Conservation (phyloP, 2,329 filamentous ascomycete species). For the Corniculantispora saksenae region DNA sequence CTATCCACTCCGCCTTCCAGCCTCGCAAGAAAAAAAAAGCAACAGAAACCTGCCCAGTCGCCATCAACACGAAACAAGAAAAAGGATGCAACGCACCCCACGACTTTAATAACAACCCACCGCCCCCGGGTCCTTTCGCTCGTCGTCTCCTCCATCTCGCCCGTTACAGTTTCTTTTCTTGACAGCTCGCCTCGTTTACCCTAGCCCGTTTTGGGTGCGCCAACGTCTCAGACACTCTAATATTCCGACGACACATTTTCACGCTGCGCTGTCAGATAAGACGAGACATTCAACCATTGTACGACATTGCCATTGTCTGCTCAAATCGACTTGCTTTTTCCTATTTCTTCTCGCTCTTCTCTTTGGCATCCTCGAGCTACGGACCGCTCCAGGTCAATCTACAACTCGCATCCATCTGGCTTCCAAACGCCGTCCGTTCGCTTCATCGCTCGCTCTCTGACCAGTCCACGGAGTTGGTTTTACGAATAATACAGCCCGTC, state of each 20-base stretch:
- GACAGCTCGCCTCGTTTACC: neutral
- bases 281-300: neutral
- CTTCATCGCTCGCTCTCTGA: neutral
- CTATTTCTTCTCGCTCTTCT: neutral
- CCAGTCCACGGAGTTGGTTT: no score
- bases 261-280: neutral
- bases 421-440: neutral
- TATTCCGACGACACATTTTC: neutral
- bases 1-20: neutral
- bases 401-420: neutral
- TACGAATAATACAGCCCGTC: neutral
- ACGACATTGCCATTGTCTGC: neutral
- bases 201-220: neutral
- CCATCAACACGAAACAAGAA: slow-evolving; percentile 1
- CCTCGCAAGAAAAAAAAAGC: neutral
- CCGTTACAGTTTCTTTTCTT: neutral
- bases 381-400: neutral
- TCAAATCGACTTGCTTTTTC: neutral
- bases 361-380: neutral
- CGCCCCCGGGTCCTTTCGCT: neutral
- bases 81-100: neutral
- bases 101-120: slow-evolving; percentile 12
- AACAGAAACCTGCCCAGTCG: neutral
- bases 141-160: neutral
- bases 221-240: slow-evolving; percentile 1